Evolutionary conservation across 2,329 filamentous ascomycete species (phyloP).

Genomic region (Aspergillus felis): DNA sequence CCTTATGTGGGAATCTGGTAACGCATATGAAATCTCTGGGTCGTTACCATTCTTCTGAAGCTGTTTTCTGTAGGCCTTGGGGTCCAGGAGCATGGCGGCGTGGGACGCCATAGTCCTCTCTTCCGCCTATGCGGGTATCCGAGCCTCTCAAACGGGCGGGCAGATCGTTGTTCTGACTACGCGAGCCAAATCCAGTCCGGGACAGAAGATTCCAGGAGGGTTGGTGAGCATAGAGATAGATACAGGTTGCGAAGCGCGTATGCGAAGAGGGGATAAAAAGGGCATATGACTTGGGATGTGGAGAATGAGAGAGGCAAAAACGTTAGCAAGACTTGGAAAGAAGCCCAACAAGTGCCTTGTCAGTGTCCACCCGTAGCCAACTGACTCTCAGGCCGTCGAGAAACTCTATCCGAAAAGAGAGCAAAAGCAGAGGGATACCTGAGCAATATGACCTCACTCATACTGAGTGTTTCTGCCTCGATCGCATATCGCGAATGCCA

Average conservation of each 20-base stretch:
- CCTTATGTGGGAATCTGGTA: slow-evolving; percentile 8
- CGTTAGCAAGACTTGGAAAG: neutral
- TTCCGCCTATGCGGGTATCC: slow-evolving; percentile 10
- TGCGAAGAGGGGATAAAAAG: neutral
- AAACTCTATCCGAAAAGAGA: neutral
- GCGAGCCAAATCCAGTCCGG: neutral
- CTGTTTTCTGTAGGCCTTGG: slow-evolving; percentile 39
- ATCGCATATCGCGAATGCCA: slow-evolving; percentile 1
- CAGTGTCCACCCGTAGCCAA: neutral
- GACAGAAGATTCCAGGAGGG: neutral
- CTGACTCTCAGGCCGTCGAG: neutral
- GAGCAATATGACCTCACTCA: neutral
- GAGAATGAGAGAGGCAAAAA: neutral
- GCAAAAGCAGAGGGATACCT: neutral
- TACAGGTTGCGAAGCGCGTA: neutral
- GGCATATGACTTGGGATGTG: neutral
- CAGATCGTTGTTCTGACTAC: neutral
- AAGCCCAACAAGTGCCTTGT: neutral
- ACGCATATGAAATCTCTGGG: slow-evolving; percentile 7
- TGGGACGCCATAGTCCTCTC: slow-evolving; percentile 34
- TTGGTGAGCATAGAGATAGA: neutral
- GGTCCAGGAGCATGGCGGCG: slow-evolving; percentile 43
- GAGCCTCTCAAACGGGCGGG: slow-evolving; percentile 1
- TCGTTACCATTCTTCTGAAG: slow-evolving; percentile 33
- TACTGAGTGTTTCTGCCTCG: neutral